Base-by-base conservation (phyloP, 1,284 basidiomycete species). In the Cryptococcus depauperatus region DNA sequence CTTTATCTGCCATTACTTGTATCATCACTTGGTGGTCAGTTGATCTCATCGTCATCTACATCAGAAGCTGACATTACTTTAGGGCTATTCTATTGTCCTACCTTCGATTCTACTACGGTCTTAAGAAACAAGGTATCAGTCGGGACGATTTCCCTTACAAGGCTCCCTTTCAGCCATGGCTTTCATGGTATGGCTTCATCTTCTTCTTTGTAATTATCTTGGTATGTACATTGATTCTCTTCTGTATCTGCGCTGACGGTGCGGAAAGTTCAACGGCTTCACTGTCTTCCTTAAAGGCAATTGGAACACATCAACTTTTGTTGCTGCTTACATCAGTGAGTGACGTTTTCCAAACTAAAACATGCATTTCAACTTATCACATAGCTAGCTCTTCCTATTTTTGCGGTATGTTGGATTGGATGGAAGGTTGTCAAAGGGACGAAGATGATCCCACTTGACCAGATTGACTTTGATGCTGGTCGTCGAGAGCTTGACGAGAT, bases 81-180 rank as follows among this genome's bases (percentile, higher is more conserved):
- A 76, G 62, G 57, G 66, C 77, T 42, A 85, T 88, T 68, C 80
- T 82, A 58, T 46, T 82, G 33, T 81, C 83, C 3, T 88, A 84
- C 68, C 62, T 85, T 44, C 79, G 76, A 66, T 89, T 86, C 77
- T 79, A 80, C 68, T 74, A 77, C 52, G 83, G 80, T 21, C 65
- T 78, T 60, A 76, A 74, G 59, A 68, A 56, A 28, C 82, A 84
- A 57, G 79, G 77, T 21, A 67, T 80, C 52, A 72, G 76, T 55
- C 76, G 83, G 54, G 74, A 63, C 43, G 62, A 59, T 57, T 78
- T 70, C 65, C 75, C 63, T 33, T 86, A 73, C 78, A 76, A 46
- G 64, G 79, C 78, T 68, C 44, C 77, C 69, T 61, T 78, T 65
- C 73, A 79, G 69, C 77, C 71, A 0, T 72, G 60, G 48, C 50